Percentiles rank a stretch among this genome's conserved stretches.
Evolutionary conservation across 139 green algal species (phyloP).

Genomic region (Tetradesmus obliquus): DNA sequence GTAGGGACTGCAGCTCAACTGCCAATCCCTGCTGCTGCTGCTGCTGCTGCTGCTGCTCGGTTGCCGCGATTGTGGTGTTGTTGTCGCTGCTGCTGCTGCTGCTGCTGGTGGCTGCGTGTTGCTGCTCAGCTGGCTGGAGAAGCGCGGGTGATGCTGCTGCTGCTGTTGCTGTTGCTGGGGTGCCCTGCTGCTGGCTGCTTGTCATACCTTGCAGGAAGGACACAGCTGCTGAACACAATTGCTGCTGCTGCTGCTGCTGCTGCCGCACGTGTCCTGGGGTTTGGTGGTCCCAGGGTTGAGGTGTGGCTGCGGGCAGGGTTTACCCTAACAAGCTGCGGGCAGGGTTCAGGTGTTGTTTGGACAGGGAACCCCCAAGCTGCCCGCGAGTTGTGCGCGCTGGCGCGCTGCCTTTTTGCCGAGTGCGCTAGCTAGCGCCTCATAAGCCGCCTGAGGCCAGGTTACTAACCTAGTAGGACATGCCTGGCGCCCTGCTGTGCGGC

Average conservation of each 20-base stretch:
- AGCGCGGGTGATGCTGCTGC: background rate
- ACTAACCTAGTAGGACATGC: background rate
- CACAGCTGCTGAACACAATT: background rate
- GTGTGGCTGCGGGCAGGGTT: background rate
- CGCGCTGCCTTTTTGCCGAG: background rate
- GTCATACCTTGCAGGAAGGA: background rate
- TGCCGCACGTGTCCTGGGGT: background rate
- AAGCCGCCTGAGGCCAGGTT: background rate
- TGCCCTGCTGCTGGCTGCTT: background rate
- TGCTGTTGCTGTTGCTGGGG: background rate
- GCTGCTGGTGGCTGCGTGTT: background rate
- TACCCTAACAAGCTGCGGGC: background rate
- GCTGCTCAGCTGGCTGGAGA: background rate
- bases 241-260: conserved; percentile 12
- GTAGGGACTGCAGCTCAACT: background rate
- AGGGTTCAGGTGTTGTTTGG: background rate
- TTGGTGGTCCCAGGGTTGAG: background rate
- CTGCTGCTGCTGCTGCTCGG: conserved; percentile 3
- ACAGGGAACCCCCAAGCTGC: background rate
- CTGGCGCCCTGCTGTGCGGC: background rate
- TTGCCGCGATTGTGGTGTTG: background rate
- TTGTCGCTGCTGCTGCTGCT: background rate
- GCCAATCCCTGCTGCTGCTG: background rate
- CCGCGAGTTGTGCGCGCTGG: background rate
- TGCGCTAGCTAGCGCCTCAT: background rate